These are phyloP conservation scores for Penicillium concentricum DNA, from an alignment of 2,329 filamentous ascomycete species.

Conservation along the genomic window DNA sequence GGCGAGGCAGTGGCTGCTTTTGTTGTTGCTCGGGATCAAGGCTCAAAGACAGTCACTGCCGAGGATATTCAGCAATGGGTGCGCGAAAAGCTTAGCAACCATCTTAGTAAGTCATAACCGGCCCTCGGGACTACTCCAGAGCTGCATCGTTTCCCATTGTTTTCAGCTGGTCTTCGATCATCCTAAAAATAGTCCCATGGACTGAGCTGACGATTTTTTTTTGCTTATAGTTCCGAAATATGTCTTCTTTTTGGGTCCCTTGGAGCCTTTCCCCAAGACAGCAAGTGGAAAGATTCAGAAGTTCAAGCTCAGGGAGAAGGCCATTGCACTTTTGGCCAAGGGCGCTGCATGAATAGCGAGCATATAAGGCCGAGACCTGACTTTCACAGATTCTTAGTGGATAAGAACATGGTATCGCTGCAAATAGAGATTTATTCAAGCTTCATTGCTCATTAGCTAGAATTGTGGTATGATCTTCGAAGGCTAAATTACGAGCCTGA, in stretches of 20 bases:
- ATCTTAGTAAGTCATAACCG: conserved; percentile 55
- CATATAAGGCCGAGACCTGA: neutral
- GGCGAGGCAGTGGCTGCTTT: conserved; percentile 89
- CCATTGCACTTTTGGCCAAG: conserved; percentile 49
- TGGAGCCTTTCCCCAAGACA: conserved; percentile 82
- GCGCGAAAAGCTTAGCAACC: conserved; percentile 64
- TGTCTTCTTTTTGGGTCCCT: conserved; percentile 70
- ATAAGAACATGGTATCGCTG: neutral
- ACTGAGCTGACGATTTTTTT: neutral
- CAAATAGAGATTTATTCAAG: neutral
- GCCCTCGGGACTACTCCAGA: neutral
- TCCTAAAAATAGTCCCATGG: neutral
- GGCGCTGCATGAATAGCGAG: neutral
- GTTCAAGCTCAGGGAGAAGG: conserved; percentile 75
- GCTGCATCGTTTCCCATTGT: neutral
- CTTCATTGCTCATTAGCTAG: neutral
- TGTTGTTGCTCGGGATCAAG: conserved; percentile 56
- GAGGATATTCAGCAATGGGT: conserved; percentile 73
- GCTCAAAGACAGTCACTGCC: conserved; percentile 45
- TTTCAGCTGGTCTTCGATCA: neutral
- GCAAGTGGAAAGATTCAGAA: conserved; percentile 97
- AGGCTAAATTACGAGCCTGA: neutral
- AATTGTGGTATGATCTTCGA: too few species aligned
- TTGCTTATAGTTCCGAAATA: conserved; percentile 67
- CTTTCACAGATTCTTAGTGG: neutral